Conservation (phyloP, 1,284 basidiomycete species). For the Coniferiporia sulphurascens region DNA sequence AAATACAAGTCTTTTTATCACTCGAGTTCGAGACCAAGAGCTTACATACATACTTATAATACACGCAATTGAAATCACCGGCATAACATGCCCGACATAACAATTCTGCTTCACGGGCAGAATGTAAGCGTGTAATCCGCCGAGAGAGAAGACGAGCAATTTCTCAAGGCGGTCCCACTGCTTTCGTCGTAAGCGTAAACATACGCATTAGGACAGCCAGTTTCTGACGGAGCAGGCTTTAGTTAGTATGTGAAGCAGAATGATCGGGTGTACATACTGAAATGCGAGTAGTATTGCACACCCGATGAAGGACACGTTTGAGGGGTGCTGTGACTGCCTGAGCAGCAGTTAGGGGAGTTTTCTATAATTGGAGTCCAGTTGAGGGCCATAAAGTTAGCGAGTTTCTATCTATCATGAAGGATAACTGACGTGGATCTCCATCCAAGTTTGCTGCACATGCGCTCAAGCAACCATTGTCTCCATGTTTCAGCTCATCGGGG, state of each 20-base stretch:
- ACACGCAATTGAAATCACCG: too few relatives aligned
- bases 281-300: constrained; percentile 48
- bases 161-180: constrained; percentile 47
- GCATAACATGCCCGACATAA: too few relatives aligned
- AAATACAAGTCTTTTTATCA: too few relatives aligned
- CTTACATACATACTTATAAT: too few relatives aligned
- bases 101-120: constrained; percentile 34
- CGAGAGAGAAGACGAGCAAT: constrained; percentile 36
- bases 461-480: constrained; percentile 53
- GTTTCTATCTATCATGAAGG: not conserved
- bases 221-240: constrained; percentile 28
- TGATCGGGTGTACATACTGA: constrained; percentile 33
- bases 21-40: too few relatives aligned
- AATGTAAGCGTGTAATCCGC: constrained; percentile 54
- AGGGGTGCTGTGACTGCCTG: constrained; percentile 43
- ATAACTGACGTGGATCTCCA: constrained; percentile 34
- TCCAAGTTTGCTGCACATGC: constrained; percentile 53
- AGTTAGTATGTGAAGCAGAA: not conserved
- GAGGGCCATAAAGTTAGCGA: not conserved
- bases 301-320: constrained; percentile 47
- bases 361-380: constrained; percentile 18
- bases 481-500: constrained; percentile 39
- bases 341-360: constrained; percentile 48
- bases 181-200: constrained; percentile 55
- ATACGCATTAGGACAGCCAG: constrained; percentile 48